Base-by-base conservation (phyloP, 78 protist genomes). In the Andalucia godoyi region DNA sequence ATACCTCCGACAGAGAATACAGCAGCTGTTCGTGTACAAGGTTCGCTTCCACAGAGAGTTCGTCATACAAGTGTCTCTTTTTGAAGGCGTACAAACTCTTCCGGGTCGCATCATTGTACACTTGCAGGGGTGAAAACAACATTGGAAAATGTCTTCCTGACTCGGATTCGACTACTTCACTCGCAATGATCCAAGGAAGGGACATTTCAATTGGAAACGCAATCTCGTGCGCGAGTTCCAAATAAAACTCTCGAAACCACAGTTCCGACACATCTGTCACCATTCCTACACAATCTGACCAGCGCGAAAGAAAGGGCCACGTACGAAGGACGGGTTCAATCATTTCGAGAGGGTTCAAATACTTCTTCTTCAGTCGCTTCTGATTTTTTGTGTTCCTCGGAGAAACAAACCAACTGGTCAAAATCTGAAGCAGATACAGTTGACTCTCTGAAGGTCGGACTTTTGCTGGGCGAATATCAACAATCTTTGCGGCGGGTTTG, bases 121-220 rank as follows among this genome's bases (percentile, higher is more conserved):
- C 50, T 69, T 84, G 83, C 25, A 89, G 51, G 45, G 92, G 93
- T 34, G 42, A 79, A 42, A 89, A 76, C 7, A 79, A 36, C 36
- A 40, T 71, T 55, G 77, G 85, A 36, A 77, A 59, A 27, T 80
- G 17, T 15, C 1, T 29, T 8, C 29, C 0, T 10, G 18, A 23
- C 9, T 75, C 66, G 34, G 76, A 63, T 38, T 72, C 75, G 47
- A 87, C 52, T 21, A 85, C 59, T 49, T 87, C 87, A 29, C 88
- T 84, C 17, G 81, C 54, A 17, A 88, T 70, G 30, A 88, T 76
- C 89, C 91, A 87, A 4, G 94, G 92, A 21, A 88, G 51, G 0
- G 92, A 87, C 47, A 80, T 65, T 30, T 86, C 88, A 29, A 87
- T 84, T 30, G 94, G 94, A 72, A 88, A 88, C 71, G 87, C 74